Percentiles rank a stretch among this genome's conserved stretches.
Evolutionary conservation across 2,329 filamentous ascomycete species (phyloP).

Genomic region (Fusarium coicis): DNA sequence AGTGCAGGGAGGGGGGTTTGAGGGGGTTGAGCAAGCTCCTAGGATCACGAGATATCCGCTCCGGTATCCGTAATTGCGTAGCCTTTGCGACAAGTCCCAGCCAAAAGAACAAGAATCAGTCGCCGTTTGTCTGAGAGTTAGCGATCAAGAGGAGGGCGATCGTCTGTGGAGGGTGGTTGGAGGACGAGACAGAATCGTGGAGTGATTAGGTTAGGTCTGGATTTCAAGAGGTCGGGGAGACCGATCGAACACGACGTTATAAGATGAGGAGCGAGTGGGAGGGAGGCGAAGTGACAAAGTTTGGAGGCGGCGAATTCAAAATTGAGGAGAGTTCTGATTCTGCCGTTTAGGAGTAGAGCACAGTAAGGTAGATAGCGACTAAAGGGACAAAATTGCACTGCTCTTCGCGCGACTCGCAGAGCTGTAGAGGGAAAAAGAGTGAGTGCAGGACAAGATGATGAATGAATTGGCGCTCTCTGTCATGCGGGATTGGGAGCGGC

Average conservation of each 20-base stretch:
- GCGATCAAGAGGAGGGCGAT: slow-evolving; percentile 13
- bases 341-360: neutral
- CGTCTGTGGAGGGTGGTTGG: slow-evolving; percentile 36
- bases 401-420: slow-evolving; percentile 27
- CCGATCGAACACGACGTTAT: slow-evolving; percentile 30
- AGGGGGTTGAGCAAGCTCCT: slow-evolving; percentile 36
- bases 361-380: neutral
- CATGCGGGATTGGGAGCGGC: slow-evolving; percentile 32
- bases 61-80: slow-evolving; percentile 12
- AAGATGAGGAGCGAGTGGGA: slow-evolving; percentile 14
- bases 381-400: slow-evolving; percentile 17
- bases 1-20: slow-evolving; percentile 31
- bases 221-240: slow-evolving; percentile 39
- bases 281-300: slow-evolving; percentile 12
- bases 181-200: slow-evolving; percentile 35
- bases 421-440: slow-evolving; percentile 5
- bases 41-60: slow-evolving; percentile 36
- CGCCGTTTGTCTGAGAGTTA: slow-evolving; percentile 16
- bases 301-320: slow-evolving; percentile 4
- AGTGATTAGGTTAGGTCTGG: slow-evolving; percentile 30
- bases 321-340: slow-evolving; percentile 1
- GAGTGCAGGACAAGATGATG: slow-evolving; percentile 35
- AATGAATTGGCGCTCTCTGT: slow-evolving; percentile 35
- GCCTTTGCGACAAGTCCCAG: slow-evolving; percentile 23
- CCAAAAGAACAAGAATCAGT: slow-evolving; percentile 4